These are phyloP conservation scores for Prosopis cineraria DNA, from an alignment of 306 rosid genomes.

Conservation along the genomic window DNA sequence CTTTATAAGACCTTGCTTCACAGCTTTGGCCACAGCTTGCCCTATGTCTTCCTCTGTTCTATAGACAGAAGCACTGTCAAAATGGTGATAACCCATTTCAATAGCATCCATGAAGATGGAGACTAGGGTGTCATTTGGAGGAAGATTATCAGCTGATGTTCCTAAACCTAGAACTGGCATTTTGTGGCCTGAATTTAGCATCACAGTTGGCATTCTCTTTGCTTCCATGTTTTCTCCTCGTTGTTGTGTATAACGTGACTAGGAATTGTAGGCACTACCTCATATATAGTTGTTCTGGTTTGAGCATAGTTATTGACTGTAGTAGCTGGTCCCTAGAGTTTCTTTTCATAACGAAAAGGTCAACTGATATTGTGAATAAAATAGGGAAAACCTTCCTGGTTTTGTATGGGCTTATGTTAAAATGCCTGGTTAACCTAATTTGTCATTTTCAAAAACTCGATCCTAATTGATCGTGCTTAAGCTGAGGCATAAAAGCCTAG, in stretches of 20 bases:
- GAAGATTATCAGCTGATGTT: constrained; percentile 42
- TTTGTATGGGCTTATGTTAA: no score
- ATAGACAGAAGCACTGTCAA: constrained; percentile 49
- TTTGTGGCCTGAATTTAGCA: constrained; percentile 45
- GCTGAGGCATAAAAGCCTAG: no score
- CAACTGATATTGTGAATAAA: not conserved
- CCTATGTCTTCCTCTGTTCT: constrained; percentile 54
- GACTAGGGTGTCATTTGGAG: constrained; percentile 43
- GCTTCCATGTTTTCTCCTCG: constrained; percentile 28
- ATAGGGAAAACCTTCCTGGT: no score
- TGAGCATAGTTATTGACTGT: no score
- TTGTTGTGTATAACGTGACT: not conserved
- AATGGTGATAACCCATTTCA: constrained; percentile 43
- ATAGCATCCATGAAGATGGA: constrained; percentile 50
- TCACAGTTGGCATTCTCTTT: constrained; percentile 39
- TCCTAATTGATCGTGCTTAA: no score
- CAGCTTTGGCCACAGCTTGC: constrained; percentile 40
- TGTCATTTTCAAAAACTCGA: no score
- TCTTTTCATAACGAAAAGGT: not conserved
- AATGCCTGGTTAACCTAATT: no score
- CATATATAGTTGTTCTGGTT: not conserved
- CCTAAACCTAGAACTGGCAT: constrained; percentile 55
- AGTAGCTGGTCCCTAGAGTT: not conserved
- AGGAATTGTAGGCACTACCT: not conserved
- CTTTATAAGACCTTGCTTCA: constrained; percentile 47